A percentile compares a stretch with the other conserved stretches of the same genome.
Conservation (phyloP, 805 yeast genomes). For the Ogataea dorogensis region DNA sequence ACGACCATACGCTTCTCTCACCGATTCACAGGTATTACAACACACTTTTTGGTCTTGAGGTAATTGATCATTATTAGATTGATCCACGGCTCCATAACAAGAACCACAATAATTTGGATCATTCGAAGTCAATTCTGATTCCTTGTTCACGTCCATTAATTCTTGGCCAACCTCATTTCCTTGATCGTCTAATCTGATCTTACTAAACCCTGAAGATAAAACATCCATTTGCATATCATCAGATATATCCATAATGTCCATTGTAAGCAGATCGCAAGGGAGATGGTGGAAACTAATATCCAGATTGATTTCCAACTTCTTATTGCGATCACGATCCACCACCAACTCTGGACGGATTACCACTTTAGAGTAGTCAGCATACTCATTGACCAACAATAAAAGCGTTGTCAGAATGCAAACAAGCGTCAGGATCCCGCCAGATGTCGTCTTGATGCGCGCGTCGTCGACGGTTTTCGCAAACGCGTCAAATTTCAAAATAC, state of each 20-base stretch:
- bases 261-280: constrained; percentile 78
- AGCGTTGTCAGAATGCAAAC: constrained; percentile 61
- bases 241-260: constrained; percentile 86
- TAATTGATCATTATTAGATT: constrained; percentile 43
- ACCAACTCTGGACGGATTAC: constrained; percentile 79
- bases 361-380: constrained; percentile 66
- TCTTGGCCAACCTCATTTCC: constrained; percentile 48
- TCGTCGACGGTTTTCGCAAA: constrained; percentile 94
- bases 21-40: constrained; percentile 85
- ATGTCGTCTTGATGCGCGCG: constrained; percentile 79
- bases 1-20: constrained; percentile 72
- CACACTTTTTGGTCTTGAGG: constrained; percentile 49
- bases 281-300: constrained; percentile 81
- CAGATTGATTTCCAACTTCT: constrained; percentile 71
- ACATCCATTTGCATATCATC: constrained; percentile 83
- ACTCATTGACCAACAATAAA: constrained; percentile 68
- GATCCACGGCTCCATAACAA: constrained; percentile 82
- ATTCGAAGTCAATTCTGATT: constrained; percentile 23
- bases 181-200: constrained; percentile 56
- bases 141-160: constrained; percentile 41
- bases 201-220: constrained; percentile 65
- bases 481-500: constrained; percentile 71
- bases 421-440: constrained; percentile 88
- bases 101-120: constrained; percentile 69
- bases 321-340: constrained; percentile 79